phyloP scores from a whole-genome alignment of 2,329 filamentous ascomycete species.

The Aureobasidium melanogenum region DNA sequence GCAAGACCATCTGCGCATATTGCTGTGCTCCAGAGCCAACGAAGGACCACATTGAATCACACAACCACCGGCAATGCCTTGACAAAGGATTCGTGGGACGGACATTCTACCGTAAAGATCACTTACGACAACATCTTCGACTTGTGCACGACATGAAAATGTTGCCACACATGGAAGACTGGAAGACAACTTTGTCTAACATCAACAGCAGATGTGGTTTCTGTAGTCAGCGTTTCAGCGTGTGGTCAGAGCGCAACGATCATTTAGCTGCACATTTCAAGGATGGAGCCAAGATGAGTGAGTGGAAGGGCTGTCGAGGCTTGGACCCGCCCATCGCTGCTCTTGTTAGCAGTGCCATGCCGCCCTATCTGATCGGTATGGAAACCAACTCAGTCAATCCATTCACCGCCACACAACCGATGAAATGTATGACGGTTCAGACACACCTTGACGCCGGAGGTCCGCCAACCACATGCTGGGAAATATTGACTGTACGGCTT shows the following conservation, averaged over 20 bases:
- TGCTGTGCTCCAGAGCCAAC: conserved; percentile 47
- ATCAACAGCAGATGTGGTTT: conserved; percentile 49
- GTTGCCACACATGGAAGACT: conserved; percentile 55
- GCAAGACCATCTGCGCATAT: conserved; percentile 50
- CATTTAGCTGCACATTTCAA: conserved; percentile 49
- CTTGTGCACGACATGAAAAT: conserved; percentile 55
- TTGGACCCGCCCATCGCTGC: conserved; percentile 39
- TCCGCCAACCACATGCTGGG: conserved; percentile 31
- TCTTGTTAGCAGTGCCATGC: conserved; percentile 43
- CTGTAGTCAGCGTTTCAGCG: conserved; percentile 38
- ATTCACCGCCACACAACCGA: conserved; percentile 35
- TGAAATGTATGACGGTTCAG: not conserved
- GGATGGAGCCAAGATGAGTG: conserved; percentile 42
- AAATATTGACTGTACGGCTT: conserved; percentile 38
- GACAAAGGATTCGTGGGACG: conserved; percentile 57
- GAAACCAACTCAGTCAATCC: conserved; percentile 38
- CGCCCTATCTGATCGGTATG: conserved; percentile 42
- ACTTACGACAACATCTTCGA: conserved; percentile 52
- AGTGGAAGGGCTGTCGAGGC: conserved; percentile 49
- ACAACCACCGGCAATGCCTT: conserved; percentile 55
- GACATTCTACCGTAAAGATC: conserved; percentile 55
- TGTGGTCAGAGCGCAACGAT: conserved; percentile 44
- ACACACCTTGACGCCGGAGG: not conserved
- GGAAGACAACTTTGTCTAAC: conserved; percentile 47
- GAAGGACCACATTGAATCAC: conserved; percentile 47